Evolutionary conservation across 2,329 filamentous ascomycete genomes (phyloP).

Genomic region (Lomentospora prolificans): DNA sequence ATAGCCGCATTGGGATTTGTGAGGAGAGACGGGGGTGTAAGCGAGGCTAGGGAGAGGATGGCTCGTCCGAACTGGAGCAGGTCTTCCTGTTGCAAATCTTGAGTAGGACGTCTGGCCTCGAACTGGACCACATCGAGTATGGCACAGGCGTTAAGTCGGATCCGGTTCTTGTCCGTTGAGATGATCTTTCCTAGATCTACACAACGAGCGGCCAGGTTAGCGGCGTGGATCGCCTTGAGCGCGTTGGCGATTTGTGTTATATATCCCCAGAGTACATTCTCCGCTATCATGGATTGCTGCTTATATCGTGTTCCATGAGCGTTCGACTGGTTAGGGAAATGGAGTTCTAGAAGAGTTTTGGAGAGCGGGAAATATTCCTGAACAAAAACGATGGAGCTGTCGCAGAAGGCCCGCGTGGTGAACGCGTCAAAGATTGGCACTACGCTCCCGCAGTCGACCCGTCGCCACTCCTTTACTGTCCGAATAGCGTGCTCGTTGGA

Average conservation of each 20-base stretch:
- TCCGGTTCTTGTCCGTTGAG: conserved; percentile 78
- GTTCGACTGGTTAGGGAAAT: conserved; percentile 39
- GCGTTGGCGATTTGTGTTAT: conserved; percentile 85
- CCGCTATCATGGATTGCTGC: conserved; percentile 43
- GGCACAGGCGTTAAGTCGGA: conserved; percentile 79
- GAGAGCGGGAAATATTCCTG: conserved; percentile 88
- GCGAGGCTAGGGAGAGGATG: conserved; percentile 72
- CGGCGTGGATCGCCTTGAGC: conserved; percentile 73
- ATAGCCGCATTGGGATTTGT: conserved; percentile 60
- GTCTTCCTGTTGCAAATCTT: conserved; percentile 81
- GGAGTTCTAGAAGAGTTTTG: conserved; percentile 78
- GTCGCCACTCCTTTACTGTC: conserved; percentile 81
- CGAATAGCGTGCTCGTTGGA: conserved; percentile 84
- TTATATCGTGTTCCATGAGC: conserved; percentile 34
- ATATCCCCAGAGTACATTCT: conserved; percentile 81
- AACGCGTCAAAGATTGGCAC: conserved; percentile 88
- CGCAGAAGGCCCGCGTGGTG: conserved; percentile 84
- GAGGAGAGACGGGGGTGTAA: conserved; percentile 42
- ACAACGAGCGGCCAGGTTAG: conserved; percentile 73
- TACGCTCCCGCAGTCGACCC: conserved; percentile 69
- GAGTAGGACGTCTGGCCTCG: conserved; percentile 56
- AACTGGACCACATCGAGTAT: conserved; percentile 84
- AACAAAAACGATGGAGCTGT: conserved; percentile 82
- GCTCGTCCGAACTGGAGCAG: conserved; percentile 75
- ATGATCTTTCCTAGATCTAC: conserved; percentile 85